A percentile compares a stretch with the other conserved stretches of the same genome.
These are phyloP conservation scores for Penicillium palitans DNA, from an alignment of 2,329 filamentous ascomycete genomes.

Conservation along the genomic window DNA sequence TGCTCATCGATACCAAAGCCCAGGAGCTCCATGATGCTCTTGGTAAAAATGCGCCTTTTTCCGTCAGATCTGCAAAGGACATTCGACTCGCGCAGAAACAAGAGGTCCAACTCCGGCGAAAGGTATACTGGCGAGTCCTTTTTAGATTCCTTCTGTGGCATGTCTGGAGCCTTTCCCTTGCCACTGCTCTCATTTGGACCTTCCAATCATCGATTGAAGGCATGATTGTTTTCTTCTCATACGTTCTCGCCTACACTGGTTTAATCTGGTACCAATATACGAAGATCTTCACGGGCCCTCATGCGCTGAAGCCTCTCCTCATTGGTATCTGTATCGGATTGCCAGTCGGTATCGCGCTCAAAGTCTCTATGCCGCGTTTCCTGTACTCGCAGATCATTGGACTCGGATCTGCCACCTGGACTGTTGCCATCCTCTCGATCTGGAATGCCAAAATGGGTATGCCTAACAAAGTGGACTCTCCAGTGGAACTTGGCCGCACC, in stretches of 20 bases:
- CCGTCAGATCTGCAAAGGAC: slow-evolving; percentile 44
- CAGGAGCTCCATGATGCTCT: slow-evolving; percentile 51
- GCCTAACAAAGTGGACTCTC: slow-evolving; percentile 43
- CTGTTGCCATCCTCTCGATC: slow-evolving; percentile 51
- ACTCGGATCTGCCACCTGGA: slow-evolving; percentile 54
- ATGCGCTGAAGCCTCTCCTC: slow-evolving; percentile 51
- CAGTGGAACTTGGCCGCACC: slow-evolving; percentile 34
- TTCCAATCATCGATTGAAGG: slow-evolving; percentile 48
- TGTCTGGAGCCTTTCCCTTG: slow-evolving; percentile 54
- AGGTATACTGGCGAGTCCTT: slow-evolving; percentile 54
- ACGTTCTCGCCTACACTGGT: slow-evolving; percentile 53
- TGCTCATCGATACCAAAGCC: slow-evolving; percentile 57
- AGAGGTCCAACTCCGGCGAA: slow-evolving; percentile 49
- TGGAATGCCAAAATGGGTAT: slow-evolving; percentile 51
- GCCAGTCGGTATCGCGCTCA: slow-evolving; percentile 49
- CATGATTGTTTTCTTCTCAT: slow-evolving; percentile 53
- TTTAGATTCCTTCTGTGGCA: slow-evolving; percentile 53
- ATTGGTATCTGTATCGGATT: slow-evolving; percentile 50
- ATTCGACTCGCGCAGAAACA: slow-evolving; percentile 49
- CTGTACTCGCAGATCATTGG: slow-evolving; percentile 51
- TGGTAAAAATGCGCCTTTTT: slow-evolving; percentile 43
- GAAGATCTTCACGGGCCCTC: slow-evolving; percentile 54
- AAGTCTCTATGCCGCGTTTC: slow-evolving; percentile 41
- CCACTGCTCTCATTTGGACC: slow-evolving; percentile 53
- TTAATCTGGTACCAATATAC: slow-evolving; percentile 56